A percentile compares a stretch with the other conserved stretches of the same genome.
phyloP scores from a whole-genome alignment of 2,329 filamentous ascomycete species.

The Thermoascus crustaceus region DNA sequence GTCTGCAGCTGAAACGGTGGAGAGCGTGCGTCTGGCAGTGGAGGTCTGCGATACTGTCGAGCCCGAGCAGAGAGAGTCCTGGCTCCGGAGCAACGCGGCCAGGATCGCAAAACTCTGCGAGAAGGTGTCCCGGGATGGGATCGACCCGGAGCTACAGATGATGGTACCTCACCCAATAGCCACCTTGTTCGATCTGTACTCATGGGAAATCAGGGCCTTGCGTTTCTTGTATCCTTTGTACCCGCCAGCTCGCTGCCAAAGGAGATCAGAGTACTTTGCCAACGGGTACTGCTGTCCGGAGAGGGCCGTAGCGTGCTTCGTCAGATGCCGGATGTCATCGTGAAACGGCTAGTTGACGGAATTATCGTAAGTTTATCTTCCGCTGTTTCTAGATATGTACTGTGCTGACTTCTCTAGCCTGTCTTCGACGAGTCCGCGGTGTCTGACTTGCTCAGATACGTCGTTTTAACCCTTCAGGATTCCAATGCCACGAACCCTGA shows the following conservation, averaged over 20 bases:
- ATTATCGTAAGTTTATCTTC: conserved; percentile 32
- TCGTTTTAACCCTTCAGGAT: conserved; percentile 14
- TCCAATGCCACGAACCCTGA: background rate
- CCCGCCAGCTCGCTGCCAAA: conserved; percentile 15
- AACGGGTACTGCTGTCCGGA: conserved; percentile 19
- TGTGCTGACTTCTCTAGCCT: conserved; percentile 13
- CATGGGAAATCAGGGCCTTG: conserved; percentile 19
- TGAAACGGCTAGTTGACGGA: conserved; percentile 27
- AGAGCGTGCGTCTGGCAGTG: conserved; percentile 30
- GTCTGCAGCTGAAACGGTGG: conserved; percentile 18
- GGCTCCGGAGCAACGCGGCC: conserved; percentile 24
- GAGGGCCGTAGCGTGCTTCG: conserved; percentile 14
- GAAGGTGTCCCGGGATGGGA: conserved; percentile 24
- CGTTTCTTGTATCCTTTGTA: conserved; percentile 23
- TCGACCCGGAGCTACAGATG: conserved; percentile 22
- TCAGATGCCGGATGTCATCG: conserved; percentile 14
- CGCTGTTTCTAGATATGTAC: conserved; percentile 1
- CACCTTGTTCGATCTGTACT: background rate
- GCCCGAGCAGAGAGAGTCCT: conserved; percentile 21
- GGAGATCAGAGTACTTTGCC: conserved; percentile 18
- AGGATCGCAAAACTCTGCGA: conserved; percentile 33
- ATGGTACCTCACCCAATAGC: conserved; percentile 20
- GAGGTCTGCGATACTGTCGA: conserved; percentile 29
- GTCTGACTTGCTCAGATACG: conserved; percentile 15
- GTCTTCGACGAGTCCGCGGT: conserved; percentile 15